A percentile compares a stretch with the other conserved stretches of the same genome.
Conservation (phyloP, 306 rosid species). For the Hylodesmum podocarpum region DNA sequence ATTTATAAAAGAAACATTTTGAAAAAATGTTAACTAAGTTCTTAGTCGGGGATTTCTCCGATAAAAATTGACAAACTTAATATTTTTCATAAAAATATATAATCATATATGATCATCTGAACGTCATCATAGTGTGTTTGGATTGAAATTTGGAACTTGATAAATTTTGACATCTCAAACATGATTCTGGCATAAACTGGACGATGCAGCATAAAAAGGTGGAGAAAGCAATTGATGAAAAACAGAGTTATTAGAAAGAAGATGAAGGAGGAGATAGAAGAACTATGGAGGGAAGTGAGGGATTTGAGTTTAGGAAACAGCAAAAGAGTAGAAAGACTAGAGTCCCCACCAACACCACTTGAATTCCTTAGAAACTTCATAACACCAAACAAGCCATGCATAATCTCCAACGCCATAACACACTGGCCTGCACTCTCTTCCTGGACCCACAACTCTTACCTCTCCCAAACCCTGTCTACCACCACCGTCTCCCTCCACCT, state of each 20-base stretch:
- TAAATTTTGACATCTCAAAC: too few relatives aligned
- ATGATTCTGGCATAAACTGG: background rate
- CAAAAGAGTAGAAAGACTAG: slow-evolving; percentile 45
- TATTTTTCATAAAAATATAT: too few relatives aligned
- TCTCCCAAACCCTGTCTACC: slow-evolving; percentile 53
- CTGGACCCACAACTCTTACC: slow-evolving; percentile 59
- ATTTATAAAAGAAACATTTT: too few relatives aligned
- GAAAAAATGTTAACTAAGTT: too few relatives aligned
- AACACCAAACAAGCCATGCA: slow-evolving; percentile 74
- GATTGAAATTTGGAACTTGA: too few relatives aligned
- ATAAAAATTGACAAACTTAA: too few relatives aligned
- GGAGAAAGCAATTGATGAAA: background rate
- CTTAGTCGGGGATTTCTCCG: too few relatives aligned
- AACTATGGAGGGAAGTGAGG: slow-evolving; percentile 70
- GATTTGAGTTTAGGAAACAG: slow-evolving; percentile 61
- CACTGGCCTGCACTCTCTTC: slow-evolving; percentile 77
- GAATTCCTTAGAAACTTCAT: slow-evolving; percentile 60
- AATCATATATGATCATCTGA: too few relatives aligned
- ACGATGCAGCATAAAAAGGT: background rate
- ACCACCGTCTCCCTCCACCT: slow-evolving; percentile 71
- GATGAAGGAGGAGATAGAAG: slow-evolving; percentile 52
- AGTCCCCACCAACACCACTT: slow-evolving; percentile 58
- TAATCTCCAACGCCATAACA: slow-evolving; percentile 59
- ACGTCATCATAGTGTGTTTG: too few relatives aligned
- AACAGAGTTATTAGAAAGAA: background rate